Evolutionary conservation across 2,329 filamentous ascomycete species (phyloP), one percentile per base, ranked within the genome.

Genomic region (Zymoseptoria tritici): DNA sequence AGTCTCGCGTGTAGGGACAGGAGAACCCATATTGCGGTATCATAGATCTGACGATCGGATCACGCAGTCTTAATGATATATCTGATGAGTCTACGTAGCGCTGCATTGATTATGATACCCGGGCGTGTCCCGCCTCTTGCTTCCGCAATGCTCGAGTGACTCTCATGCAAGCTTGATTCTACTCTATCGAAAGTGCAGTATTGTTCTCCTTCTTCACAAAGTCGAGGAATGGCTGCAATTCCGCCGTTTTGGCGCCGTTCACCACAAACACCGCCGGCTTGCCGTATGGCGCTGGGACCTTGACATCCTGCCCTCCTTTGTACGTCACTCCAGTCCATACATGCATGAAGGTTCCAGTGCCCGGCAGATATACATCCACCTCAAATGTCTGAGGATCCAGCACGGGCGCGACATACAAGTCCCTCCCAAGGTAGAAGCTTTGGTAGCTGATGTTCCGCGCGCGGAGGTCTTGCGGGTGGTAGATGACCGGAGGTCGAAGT

Each of bases 221-320:
- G 3, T 68, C 65, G 22, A 68, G 61, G 49, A 71, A 68, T 2
- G 64, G 61, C 59, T 65, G 49, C 56, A 71, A 46, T 53, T 68
- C 64, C n/a, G 60, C 52, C 11, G 59, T 58, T 49, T 62, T 61
- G 3, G 63, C 66, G 16, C 67, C 64, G 36, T 64, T 61, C 7
- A 71, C 64, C 22, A 70, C 49, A 49, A 71, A 70, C 8, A 71
- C 66, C 1, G 68, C 66, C 24, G 69, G 69, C 59, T 70, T 65
- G 2, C 69, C 69, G 55, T 64, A 69, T 9, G 68, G 69, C 24
- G 69, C 62, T n/a, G 65, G 55, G 1, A 71, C 66, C 9, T 51
- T 62, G 2, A 67, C 61, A 16, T 66, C 61, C 46, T 67, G 64
- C 13, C 69, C 68, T 2, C 66, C 67, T 8, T 57, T 49, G 46